Evolutionary conservation across 768 basidiomycete species (phyloP).

Genomic region (Boletus sensibilis): DNA sequence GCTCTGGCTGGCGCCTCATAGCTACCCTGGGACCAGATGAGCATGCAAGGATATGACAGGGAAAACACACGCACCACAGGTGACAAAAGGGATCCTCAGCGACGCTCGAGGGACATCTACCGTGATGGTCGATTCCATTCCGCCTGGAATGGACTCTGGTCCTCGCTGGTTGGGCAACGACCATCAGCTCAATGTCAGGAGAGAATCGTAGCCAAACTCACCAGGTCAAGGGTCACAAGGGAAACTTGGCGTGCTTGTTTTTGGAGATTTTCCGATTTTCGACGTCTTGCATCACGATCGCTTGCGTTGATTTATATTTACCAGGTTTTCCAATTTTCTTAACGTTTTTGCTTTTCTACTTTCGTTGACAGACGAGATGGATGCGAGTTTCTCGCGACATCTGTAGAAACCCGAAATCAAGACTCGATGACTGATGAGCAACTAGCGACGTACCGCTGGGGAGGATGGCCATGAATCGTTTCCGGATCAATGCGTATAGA

Average conservation of each 20-base stretch:
- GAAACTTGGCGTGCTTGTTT: background rate
- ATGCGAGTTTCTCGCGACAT: background rate
- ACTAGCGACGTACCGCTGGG: background rate
- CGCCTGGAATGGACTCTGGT: background rate
- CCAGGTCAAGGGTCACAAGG: background rate
- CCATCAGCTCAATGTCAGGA: background rate
- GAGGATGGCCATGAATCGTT: conserved; percentile 3
- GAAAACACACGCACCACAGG: conserved; percentile 3
- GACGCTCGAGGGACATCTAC: conserved; percentile 1
- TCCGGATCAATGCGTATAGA: conserved; percentile 4
- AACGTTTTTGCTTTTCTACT: background rate
- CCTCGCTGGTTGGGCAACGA: background rate
- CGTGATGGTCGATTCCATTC: background rate
- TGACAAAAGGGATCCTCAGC: background rate
- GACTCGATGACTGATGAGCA: background rate
- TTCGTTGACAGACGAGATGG: background rate
- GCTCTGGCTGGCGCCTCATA: conserved; percentile 12
- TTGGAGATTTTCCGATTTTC: background rate
- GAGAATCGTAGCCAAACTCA: background rate
- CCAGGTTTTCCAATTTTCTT: background rate
- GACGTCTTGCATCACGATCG: background rate
- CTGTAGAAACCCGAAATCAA: background rate
- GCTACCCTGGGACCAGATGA: conserved; percentile 3
- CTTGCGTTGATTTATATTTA: background rate
- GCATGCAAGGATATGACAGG: background rate